These are phyloP conservation scores for Acanthamoeba sp. DNA, from an alignment of 208 protist genomes.

Conservation along the genomic window DNA sequence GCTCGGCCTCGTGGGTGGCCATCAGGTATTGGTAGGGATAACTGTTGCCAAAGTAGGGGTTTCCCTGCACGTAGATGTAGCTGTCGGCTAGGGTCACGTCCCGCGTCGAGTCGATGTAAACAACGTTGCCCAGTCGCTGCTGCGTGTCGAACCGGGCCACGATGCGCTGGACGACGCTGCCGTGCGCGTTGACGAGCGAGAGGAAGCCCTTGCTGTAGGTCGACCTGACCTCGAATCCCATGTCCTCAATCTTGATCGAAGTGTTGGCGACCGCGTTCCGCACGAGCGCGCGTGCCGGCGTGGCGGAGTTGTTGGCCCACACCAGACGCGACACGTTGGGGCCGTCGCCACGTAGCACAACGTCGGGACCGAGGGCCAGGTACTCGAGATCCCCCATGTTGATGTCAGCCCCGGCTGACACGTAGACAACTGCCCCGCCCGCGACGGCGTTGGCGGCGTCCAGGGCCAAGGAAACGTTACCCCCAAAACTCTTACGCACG, in stretches of 20 bases:
- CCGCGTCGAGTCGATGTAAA: background rate
- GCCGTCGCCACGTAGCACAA: background rate
- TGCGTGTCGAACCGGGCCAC: background rate
- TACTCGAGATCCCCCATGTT: background rate
- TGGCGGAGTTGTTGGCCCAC: background rate
- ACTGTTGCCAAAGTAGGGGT: background rate
- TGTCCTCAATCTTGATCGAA: background rate
- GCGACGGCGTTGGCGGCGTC: background rate
- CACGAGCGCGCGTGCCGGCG: too few species aligned
- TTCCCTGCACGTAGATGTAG: background rate
- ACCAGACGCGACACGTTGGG: background rate
- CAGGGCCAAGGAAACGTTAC: background rate
- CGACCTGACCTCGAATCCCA: background rate
- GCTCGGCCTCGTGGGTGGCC: background rate
- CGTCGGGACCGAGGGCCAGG: background rate
- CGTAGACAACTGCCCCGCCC: background rate
- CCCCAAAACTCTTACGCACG: background rate
- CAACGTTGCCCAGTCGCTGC: background rate
- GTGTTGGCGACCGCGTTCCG: background rate
- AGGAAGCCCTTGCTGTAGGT: background rate
- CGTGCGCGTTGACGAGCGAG: background rate
- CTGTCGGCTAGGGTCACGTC: background rate
- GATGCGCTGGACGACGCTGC: conserved; percentile 6
- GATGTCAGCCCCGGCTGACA: background rate
- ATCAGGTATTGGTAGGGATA: background rate